Percentiles rank a stretch among this genome's conserved stretches.
These are phyloP conservation scores for Coniophora puteana DNA, from an alignment of 1,284 basidiomycete genomes.

Conservation along the genomic window DNA sequence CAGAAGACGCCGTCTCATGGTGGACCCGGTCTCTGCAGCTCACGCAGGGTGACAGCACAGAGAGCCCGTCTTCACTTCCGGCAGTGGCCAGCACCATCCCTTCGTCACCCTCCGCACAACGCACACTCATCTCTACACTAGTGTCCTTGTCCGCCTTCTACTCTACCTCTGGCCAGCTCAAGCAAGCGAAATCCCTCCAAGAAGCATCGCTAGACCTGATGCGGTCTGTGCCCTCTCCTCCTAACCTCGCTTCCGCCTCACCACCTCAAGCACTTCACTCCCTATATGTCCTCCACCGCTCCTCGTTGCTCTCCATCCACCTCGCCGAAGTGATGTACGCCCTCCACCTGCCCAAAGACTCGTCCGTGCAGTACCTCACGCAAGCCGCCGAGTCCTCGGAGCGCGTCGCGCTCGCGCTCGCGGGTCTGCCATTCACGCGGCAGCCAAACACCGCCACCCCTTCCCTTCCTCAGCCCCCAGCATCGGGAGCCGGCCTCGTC, in stretches of 20 bases:
- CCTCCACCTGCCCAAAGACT: conserved; percentile 35
- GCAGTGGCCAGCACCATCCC: conserved; percentile 42
- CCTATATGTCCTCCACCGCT: conserved; percentile 69
- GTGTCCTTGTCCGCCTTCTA: conserved; percentile 71
- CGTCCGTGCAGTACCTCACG: conserved; percentile 55
- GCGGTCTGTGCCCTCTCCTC: conserved; percentile 54
- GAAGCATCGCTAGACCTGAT: conserved; percentile 66
- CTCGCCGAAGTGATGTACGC: conserved; percentile 73
- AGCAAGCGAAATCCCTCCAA: conserved; percentile 66
- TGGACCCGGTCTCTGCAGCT: conserved; percentile 59
- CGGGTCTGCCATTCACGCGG: conserved; percentile 36
- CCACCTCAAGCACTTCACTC: conserved; percentile 62
- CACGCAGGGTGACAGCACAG: conserved; percentile 27
- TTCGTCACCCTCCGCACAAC: conserved; percentile 61
- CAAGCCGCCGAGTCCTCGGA: conserved; percentile 67
- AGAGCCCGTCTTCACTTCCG: conserved; percentile 14
- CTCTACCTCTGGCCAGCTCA: conserved; percentile 62
- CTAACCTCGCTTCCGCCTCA: conserved; percentile 38
- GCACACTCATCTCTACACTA: conserved; percentile 62
- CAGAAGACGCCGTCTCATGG: conserved; percentile 57
- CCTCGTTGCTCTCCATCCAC: conserved; percentile 70
- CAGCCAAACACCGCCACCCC: conserved; percentile 35
- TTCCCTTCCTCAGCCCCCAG: conserved; percentile 39
- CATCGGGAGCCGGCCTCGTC: conserved; percentile 37
- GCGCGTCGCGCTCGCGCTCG: conserved; percentile 54